phyloP scores from a whole-genome alignment of 208 protist genomes.

The Trypanosoma scelopori region DNA sequence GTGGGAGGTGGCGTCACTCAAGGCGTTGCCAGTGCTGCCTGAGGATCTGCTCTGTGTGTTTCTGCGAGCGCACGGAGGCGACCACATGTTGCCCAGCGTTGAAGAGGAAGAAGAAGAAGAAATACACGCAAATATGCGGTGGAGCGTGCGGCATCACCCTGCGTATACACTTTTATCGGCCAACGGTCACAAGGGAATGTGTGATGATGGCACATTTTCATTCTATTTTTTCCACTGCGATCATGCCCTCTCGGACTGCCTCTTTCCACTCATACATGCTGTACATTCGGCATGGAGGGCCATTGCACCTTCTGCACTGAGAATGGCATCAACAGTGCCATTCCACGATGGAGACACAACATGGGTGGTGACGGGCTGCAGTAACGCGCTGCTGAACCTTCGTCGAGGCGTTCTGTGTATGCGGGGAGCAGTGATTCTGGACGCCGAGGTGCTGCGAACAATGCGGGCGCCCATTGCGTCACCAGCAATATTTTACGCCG shows the following conservation, averaged over 20 bases:
- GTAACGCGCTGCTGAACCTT: constrained; percentile 16
- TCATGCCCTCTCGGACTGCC: constrained; percentile 7
- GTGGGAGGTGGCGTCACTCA: constrained; percentile 11
- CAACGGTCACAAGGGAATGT: neutral
- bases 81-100: neutral
- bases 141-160: constrained; percentile 15
- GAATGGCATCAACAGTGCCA: neutral
- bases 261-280: constrained; percentile 3
- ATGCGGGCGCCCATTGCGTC: neutral
- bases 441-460: constrained; percentile 3
- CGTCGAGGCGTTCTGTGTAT: constrained; percentile 25
- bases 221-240: constrained; percentile 34
- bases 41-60: constrained; percentile 28
- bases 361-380: constrained; percentile 15
- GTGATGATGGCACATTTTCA: neutral
- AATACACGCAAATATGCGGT: constrained; percentile 12
- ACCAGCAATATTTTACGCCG: neutral
- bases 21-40: constrained; percentile 9
- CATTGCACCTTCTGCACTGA: neutral
- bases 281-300: constrained; percentile 6
- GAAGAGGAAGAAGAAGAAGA: too few species aligned
- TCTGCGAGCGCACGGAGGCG: neutral
- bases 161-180: constrained; percentile 16
- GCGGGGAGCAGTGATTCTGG: constrained; percentile 11
- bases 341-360: neutral